These are phyloP conservation scores for Colletotrichum sp. DNA, from an alignment of 2,329 filamentous ascomycete species.

Conservation along the genomic window DNA sequence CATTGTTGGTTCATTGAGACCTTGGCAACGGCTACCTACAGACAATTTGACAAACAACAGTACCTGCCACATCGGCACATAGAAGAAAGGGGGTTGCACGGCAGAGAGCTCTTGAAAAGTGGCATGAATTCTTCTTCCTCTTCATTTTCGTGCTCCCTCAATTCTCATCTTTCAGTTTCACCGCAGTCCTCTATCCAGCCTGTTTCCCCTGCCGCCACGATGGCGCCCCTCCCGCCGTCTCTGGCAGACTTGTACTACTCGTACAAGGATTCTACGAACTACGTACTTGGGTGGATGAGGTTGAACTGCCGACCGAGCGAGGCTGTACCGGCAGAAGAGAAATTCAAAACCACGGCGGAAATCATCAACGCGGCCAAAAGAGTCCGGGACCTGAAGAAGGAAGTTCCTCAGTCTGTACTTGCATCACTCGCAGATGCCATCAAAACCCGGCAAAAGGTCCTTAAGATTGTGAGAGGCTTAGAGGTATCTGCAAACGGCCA, in stretches of 20 bases:
- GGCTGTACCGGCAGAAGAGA: neutral
- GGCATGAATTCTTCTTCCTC: rapidly evolving
- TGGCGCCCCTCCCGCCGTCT: neutral
- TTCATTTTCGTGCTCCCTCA: neutral
- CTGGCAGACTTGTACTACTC: neutral
- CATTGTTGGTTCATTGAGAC: neutral
- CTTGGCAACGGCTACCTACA: neutral
- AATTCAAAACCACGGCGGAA: neutral
- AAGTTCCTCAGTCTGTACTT: neutral
- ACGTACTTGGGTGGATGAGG: neutral
- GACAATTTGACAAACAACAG: neutral
- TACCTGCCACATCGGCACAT: neutral
- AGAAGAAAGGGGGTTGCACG: neutral
- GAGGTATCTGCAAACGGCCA: neutral
- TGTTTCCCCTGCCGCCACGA: neutral
- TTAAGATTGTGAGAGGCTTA: neutral
- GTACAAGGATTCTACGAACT: neutral
- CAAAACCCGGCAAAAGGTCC: neutral
- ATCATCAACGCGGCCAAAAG: neutral
- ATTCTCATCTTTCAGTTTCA: neutral
- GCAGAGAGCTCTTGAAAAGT: neutral
- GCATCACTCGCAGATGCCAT: neutral
- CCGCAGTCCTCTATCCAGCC: neutral
- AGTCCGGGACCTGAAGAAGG: neutral
- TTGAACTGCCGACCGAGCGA: neutral